Percentiles rank a stretch among this genome's conserved stretches.
Evolutionary conservation across 2,329 filamentous ascomycete species (phyloP).

Genomic region (Colletotrichum costaricense): DNA sequence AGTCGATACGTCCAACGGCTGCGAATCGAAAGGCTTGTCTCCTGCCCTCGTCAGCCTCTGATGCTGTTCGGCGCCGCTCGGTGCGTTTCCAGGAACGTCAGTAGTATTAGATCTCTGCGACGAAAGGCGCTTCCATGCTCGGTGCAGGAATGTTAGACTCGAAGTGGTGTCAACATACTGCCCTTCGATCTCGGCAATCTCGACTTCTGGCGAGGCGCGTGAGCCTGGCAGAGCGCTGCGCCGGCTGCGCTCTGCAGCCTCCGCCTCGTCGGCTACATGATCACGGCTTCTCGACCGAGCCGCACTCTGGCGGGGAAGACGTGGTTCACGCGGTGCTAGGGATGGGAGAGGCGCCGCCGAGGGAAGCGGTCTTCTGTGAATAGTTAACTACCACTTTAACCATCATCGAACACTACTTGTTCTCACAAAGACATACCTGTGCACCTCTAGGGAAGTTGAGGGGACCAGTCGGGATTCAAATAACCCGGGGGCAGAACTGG

Average conservation of each 20-base stretch:
- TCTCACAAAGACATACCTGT: background rate
- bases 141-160: conserved; percentile 65
- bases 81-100: conserved; percentile 35
- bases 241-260: conserved; percentile 2
- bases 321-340: background rate
- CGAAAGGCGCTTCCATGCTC: conserved; percentile 62
- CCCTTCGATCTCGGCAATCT: conserved; percentile 55
- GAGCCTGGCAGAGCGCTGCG: conserved; percentile 25
- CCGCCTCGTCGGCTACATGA: background rate
- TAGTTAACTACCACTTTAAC: background rate
- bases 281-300: background rate
- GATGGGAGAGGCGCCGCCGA: background rate
- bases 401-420: background rate
- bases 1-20: conserved; percentile 24
- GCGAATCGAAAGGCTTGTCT: conserved; percentile 42
- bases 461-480: background rate
- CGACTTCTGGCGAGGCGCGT: conserved; percentile 43
- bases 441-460: background rate
- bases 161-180: conserved; percentile 68
- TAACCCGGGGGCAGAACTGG: background rate
- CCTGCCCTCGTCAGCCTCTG: conserved; percentile 43
- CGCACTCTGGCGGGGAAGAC: background rate
- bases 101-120: conserved; percentile 38
- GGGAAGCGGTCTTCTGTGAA: conserved; percentile 3
- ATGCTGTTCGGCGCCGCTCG: conserved; percentile 37